Base-by-base conservation (phyloP, 2,329 filamentous ascomycete species). In the Penicillium hesseltinei region DNA sequence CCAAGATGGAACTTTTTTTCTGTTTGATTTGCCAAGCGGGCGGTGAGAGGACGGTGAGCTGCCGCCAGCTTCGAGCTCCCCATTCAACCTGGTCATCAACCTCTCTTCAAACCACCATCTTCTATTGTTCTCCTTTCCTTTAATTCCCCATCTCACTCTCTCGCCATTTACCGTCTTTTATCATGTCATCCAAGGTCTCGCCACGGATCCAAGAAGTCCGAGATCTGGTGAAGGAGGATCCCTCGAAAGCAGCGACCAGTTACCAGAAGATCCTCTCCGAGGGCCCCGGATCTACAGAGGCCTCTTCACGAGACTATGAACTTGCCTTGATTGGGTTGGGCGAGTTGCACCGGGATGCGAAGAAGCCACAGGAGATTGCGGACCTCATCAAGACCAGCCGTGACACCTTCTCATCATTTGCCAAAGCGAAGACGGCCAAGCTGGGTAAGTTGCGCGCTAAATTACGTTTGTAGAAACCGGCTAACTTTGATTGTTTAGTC, bases 371-470 rank as follows among this genome's bases (percentile, higher is more conserved):
- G 72, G 90, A 96, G 70, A 86, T 99, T 59, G 91, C 95, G 62
- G 88, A 92, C 69, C 84, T 99, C 65, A 88, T 99, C 69, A 92
- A 89, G 72, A 90, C 91, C 75, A 96, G 92, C 77, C 87, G 93
- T 72, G 89, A 90, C 64, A 90, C 94, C 44, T 87, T 99, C 64
- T 97, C 93, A 57, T 94, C 91, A 63, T 97, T 99, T 76, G 94
- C 94, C 64, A 97, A 97, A 82, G 94, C 95, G 62, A 99, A 99
- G 85, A 97, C 94, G 33, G 91, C 94, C 56, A 99, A 99, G 80
- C 83, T 99, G 62, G 91, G 94, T 97, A 87, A 64, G 88, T 52
- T 15, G 19, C 23, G 29, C 27, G 5, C n/a, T 27, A 17, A n/a
- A 46, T 44, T 23, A 51, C 13, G 7, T 31, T 5, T 21, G 51